Conservation (phyloP, 164 flowering plant genomes). For the Magnolia changhungtana region DNA sequence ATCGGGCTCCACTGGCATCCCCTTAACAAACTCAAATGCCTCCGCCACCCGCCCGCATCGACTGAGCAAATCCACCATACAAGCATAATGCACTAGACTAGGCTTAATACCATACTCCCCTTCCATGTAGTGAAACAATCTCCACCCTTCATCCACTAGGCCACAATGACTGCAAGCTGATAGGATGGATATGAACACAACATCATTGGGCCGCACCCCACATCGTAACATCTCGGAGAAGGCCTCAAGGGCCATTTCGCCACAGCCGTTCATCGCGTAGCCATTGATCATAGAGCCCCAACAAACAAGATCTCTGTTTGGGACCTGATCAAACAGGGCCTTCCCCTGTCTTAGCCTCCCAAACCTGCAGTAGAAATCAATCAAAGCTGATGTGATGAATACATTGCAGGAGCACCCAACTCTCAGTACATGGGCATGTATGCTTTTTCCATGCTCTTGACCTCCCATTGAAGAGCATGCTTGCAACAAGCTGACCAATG, state of each 20-base stretch:
- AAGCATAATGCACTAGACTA: slow-evolving; percentile 53
- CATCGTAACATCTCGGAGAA: slow-evolving; percentile 45
- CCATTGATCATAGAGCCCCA: slow-evolving; percentile 76
- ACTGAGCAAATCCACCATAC: slow-evolving; percentile 68
- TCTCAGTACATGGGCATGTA: slow-evolving; percentile 43
- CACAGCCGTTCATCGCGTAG: slow-evolving; percentile 58
- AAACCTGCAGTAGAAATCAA: slow-evolving; percentile 59
- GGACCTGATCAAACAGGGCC: slow-evolving; percentile 38
- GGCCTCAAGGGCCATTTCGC: slow-evolving; percentile 45
- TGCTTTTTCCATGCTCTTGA: slow-evolving; percentile 40
- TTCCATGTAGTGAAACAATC: slow-evolving; percentile 47
- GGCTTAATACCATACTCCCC: slow-evolving; percentile 40
- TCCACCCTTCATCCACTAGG: slow-evolving; percentile 51
- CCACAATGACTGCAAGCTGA: slow-evolving; percentile 69
- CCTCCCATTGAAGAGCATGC: slow-evolving; percentile 43
- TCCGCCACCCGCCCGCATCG: slow-evolving; percentile 41
- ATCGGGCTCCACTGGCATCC: slow-evolving; percentile 58
- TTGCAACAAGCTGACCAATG: slow-evolving; percentile 50
- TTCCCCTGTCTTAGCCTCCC: slow-evolving; percentile 43
- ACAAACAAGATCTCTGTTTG: slow-evolving; percentile 46
- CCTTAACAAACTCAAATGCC: slow-evolving; percentile 44
- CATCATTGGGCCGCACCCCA: slow-evolving; percentile 47
- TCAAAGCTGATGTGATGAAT: slow-evolving; percentile 46
- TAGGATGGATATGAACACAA: slow-evolving; percentile 49
- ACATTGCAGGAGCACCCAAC: slow-evolving; percentile 37